Base-by-base conservation (phyloP, 75 land plant species). In the Cupressus sempervirens region DNA sequence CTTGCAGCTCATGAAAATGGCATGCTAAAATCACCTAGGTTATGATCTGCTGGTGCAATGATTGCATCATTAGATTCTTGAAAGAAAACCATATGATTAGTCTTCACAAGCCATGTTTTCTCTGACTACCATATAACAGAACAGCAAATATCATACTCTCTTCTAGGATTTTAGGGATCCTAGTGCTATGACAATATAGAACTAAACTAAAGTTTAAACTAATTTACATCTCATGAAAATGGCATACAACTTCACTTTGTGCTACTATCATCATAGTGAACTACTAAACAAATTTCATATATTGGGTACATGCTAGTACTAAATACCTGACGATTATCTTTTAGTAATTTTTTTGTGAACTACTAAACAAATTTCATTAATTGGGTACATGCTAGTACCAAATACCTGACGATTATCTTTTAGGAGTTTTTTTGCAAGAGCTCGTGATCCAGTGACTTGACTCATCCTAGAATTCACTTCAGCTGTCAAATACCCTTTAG, bases 401-500 rank as follows among this genome's bases (percentile, higher is more conserved):
- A 82, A 34, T 84, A 94, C 99, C 95, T 97, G 98, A n/a, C 96
- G 94, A 92, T 93, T 91, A 88, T 70, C 85, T 86, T 94, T 97
- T 52, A 97, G 73, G 9, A 97, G 93, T 36, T 77, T 76, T 85
- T 94, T 97, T 15, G 95, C 98, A 52, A 97, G 83, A 53, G 88
- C 79, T 35, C 93, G 94, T 53, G 96, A 92, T 50, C 95, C 93
- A 84, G 84, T 89, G 40, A 86, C 86, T 41, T 77, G 76, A 76
- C 52, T 73, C 58, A 52, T 72, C 29, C 14, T 43, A 50, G 85
- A 84, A 62, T 88, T 85, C 65, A 77, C 84, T 50, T 81, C 81
- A 46, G 88, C 68, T 79, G 79, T 82, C 73, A n/a, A 88, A n/a
- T 86, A 75, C 46, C 91, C 94, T 88, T 95, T 93, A 73, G 92